Evolutionary conservation across 2,329 filamentous ascomycete genomes (phyloP), one percentile per base, ranked within the genome.

Genomic region (Sclerotinia minor): DNA sequence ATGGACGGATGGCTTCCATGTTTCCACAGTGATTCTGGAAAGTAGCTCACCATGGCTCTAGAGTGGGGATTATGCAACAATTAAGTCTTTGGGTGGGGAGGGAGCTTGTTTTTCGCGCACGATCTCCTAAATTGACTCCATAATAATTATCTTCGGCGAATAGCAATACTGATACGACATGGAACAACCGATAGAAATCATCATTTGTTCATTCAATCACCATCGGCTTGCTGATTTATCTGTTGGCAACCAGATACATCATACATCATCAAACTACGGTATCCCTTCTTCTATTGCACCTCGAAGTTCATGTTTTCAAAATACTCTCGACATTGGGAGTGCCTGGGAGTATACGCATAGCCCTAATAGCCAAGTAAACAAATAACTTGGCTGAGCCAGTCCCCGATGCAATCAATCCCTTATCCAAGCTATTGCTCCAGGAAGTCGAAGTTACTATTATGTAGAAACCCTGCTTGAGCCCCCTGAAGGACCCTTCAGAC

Each of bases 381-480:
- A 38, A 50, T 50, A 38, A 49, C 58, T 49, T 61, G 58, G 45
- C 21, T 32, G 44, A 49, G 21, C 58, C 47, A 2, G n/a, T 41
- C 60, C 17, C 24, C n/a, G n/a, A 21, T 64, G 17, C 41, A 26
- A 38, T 59, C 41, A 26, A 38, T 59, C 32, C 60, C 47, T 9
- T 45, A 61, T 61, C n/a, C 44, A 61, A 57, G 44, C 44, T 35
- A 24, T 29, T 47, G 58, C 29, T 61, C 58, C 58, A 49, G 21
- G 44, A 61, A 19, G 44, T 49, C 24, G 58, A 24, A 47, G 21
- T 21, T 32, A 35, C 44, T 15, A 60, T 49, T n/a, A 49, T 47
- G 44, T 60, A 60, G 50, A 65, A 65, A 65, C 64, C 53, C 29
- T 65, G 64, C 44, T 65, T 59, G 24, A 57, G 59, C 41, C 64